phyloP scores from a whole-genome alignment of 2,329 filamentous ascomycete species.

The Cercospora berteroae region DNA sequence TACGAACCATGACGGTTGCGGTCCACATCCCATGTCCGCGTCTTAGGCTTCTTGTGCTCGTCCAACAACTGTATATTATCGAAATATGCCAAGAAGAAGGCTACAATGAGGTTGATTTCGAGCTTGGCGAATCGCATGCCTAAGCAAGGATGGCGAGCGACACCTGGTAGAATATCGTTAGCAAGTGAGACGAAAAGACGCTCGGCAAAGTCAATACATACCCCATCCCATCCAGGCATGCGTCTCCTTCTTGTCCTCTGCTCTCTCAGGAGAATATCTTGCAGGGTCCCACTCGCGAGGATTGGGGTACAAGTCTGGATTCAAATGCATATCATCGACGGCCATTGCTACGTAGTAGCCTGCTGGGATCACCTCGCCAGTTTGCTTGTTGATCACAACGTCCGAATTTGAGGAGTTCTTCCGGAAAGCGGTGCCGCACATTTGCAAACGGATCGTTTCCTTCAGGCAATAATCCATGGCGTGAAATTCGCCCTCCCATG shows the following conservation, averaged over 20 bases:
- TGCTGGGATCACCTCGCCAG: slow-evolving; percentile 51
- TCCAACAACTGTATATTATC: slow-evolving; percentile 51
- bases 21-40: slow-evolving; percentile 37
- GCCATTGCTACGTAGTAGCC: slow-evolving; percentile 50
- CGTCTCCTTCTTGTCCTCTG: slow-evolving; percentile 47
- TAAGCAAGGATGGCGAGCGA: slow-evolving; percentile 46
- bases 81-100: slow-evolving; percentile 52
- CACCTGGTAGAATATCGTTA: slow-evolving; percentile 15
- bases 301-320: slow-evolving; percentile 51
- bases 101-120: slow-evolving; percentile 52
- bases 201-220: slow-evolving; percentile 13
- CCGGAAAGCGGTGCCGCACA: slow-evolving; percentile 51
- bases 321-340: slow-evolving; percentile 50
- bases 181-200: background rate
- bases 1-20: slow-evolving; percentile 42
- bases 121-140: slow-evolving; percentile 53
- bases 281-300: slow-evolving; percentile 53
- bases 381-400: slow-evolving; percentile 43
- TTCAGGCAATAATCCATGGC: slow-evolving; percentile 52
- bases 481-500: slow-evolving; percentile 58
- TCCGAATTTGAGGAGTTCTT: slow-evolving; percentile 51
- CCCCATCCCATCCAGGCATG: slow-evolving; percentile 42
- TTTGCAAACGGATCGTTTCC: slow-evolving; percentile 54
- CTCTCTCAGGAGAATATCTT: slow-evolving; percentile 49
- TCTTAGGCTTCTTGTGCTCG: slow-evolving; percentile 37